Percentiles rank a stretch among this genome's conserved stretches.
These are phyloP conservation scores for Umbelopsis isabellina DNA, from an alignment of 192 early-diverging fungal genomes.

Conservation along the genomic window DNA sequence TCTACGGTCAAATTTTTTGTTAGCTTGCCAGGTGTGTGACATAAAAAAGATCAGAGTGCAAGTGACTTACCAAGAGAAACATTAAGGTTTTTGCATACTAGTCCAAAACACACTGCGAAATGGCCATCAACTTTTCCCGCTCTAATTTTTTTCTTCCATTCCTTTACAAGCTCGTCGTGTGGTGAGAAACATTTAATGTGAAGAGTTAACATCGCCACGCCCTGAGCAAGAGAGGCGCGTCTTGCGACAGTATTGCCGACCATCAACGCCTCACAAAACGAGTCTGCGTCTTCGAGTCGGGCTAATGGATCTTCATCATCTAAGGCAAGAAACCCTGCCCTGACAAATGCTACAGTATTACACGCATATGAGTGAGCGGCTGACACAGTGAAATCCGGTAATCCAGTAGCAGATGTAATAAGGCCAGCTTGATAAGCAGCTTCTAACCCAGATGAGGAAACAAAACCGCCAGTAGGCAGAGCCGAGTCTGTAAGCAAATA, in stretches of 20 bases:
- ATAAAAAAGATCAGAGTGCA: neutral
- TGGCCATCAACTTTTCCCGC: conserved; percentile 62
- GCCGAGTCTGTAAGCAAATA: conserved; percentile 90
- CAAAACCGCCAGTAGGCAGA: conserved; percentile 94
- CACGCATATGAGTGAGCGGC: conserved; percentile 73
- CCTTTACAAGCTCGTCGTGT: conserved; percentile 29
- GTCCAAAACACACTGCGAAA: conserved; percentile 79
- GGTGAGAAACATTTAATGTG: conserved; percentile 62
- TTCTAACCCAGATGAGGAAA: conserved; percentile 91
- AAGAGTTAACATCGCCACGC: conserved; percentile 68
- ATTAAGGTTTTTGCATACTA: conserved; percentile 61
- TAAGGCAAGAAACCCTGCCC: conserved; percentile 47
- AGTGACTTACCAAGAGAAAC: conserved; percentile 55
- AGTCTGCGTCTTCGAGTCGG: conserved; percentile 32
- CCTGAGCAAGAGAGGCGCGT: conserved; percentile 70
- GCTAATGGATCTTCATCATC: conserved; percentile 34
- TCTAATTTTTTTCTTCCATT: conserved; percentile 43
- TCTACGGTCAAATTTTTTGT: conserved; percentile 38
- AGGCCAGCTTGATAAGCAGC: conserved; percentile 74
- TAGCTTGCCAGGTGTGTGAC: neutral
- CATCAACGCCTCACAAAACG: conserved; percentile 39
- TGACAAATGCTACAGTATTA: conserved; percentile 73
- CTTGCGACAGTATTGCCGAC: conserved; percentile 62
- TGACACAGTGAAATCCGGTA: conserved; percentile 54
- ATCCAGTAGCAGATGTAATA: conserved; percentile 42